phyloP scores from a whole-genome alignment of 768 basidiomycete genomes.

The Amyloporia xantha region DNA sequence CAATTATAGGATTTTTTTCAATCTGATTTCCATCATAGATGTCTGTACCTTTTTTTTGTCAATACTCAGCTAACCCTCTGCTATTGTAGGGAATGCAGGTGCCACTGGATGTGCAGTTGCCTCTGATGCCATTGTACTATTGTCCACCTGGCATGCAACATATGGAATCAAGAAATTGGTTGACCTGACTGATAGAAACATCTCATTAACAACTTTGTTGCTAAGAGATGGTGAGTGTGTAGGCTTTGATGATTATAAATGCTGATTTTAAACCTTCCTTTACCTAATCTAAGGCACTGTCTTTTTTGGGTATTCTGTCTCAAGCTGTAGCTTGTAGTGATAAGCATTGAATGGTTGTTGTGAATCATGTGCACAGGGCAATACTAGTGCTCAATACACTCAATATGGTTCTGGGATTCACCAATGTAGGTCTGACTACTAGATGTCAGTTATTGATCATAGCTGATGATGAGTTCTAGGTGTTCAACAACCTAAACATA shows the following conservation, averaged over 20 bases:
- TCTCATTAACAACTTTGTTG: not conserved
- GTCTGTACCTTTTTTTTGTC: not conserved
- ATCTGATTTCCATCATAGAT: not conserved
- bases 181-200: not conserved
- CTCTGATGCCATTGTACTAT: not conserved
- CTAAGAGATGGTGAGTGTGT: not conserved
- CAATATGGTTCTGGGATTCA: not conserved
- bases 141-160: not conserved
- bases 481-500: not conserved
- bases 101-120: not conserved
- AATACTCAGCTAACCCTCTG: not conserved
- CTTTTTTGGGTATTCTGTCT: not conserved
- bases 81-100: not conserved
- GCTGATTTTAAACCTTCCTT: not conserved
- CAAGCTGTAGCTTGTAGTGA: not conserved
- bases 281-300: not conserved
- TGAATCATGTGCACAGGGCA: no score
- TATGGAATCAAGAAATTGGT: not conserved
- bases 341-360: no score
- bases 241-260: not conserved
- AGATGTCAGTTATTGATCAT: no score
- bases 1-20: not conserved
- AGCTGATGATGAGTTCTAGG: no score
- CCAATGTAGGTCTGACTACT: no score
- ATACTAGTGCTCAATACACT: not conserved